A percentile compares a stretch with the other conserved stretches of the same genome.
Conservation (phyloP, 2,329 filamentous ascomycete genomes). For the Talaromyces marneffei region DNA sequence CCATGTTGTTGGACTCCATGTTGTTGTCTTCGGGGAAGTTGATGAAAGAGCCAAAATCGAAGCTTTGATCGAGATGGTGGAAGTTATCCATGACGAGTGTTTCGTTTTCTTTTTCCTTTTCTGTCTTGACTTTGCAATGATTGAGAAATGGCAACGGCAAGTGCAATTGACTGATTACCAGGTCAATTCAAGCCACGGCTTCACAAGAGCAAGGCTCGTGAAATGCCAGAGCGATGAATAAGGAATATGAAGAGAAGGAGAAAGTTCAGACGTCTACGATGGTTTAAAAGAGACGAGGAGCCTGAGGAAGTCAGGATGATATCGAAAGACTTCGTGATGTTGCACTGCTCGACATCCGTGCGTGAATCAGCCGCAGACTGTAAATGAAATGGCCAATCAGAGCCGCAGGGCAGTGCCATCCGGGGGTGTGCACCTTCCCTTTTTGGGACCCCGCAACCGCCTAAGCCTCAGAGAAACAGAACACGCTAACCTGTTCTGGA, state of each 20-base stretch:
- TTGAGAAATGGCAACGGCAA: constrained; percentile 12
- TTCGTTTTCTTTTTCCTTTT: not conserved
- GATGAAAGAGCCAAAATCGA: constrained; percentile 33
- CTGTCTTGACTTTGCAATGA: not conserved
- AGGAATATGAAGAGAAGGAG: not conserved
- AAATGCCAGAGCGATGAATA: not conserved
- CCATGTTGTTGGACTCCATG: constrained; percentile 19
- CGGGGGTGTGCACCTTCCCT: not conserved
- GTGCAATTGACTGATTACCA: constrained; percentile 1
- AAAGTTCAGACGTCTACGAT: not conserved
- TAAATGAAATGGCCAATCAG: not conserved
- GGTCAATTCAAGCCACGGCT: not conserved
- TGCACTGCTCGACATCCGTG: not conserved
- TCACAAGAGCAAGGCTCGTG: not conserved
- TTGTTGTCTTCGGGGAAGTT: constrained; percentile 24
- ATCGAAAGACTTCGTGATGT: not conserved
- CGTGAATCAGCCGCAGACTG: not conserved
- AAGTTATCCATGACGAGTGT: constrained; percentile 1
- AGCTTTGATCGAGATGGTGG: constrained; percentile 22
- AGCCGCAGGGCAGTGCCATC: not conserved
- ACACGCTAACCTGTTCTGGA: constrained; percentile 8
- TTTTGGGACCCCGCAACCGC: constrained; percentile 12
- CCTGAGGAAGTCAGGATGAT: not conserved
- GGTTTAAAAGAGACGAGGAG: not conserved
- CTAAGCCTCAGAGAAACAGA: not conserved